A percentile compares a stretch with the other conserved stretches of the same genome.
phyloP scores from a whole-genome alignment of 352 stramenopile genomes.

The Elongisporangium senticosum region DNA sequence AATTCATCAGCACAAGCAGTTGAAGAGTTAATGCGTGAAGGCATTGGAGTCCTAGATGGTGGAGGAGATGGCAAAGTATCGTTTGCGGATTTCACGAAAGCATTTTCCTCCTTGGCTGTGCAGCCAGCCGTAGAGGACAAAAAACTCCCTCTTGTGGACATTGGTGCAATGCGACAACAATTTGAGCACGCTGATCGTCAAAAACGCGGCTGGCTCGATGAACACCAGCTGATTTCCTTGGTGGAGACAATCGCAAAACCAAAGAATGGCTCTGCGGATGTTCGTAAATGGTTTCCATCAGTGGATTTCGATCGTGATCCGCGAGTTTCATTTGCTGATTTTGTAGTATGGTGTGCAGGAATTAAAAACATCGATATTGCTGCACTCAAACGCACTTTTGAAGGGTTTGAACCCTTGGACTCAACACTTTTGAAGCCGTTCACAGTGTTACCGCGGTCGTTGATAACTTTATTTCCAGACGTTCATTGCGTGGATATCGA shows the following conservation, averaged over 20 bases:
- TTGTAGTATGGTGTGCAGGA: slow-evolving; percentile 55
- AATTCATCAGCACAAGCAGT: slow-evolving; percentile 26
- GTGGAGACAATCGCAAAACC: slow-evolving; percentile 2
- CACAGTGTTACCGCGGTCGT: slow-evolving; percentile 17
- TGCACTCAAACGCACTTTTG: slow-evolving; percentile 32
- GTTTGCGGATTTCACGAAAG: slow-evolving; percentile 50
- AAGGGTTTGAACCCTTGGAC: slow-evolving; percentile 25
- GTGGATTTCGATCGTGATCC: slow-evolving; percentile 25
- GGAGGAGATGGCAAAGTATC: slow-evolving; percentile 23
- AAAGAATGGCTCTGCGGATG: slow-evolving; percentile 6
- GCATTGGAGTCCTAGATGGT: slow-evolving; percentile 11
- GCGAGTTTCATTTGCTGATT: slow-evolving; percentile 52
- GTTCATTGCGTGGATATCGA: slow-evolving; percentile 18
- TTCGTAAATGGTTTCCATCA: slow-evolving; percentile 30
- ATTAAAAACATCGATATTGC: slow-evolving; percentile 28
- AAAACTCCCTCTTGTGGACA: slow-evolving; percentile 31
- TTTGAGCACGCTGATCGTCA: slow-evolving; percentile 32
- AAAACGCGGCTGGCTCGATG: slow-evolving; percentile 9
- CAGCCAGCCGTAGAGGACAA: slow-evolving; percentile 25
- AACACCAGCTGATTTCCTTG: background rate
- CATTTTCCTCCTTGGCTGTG: slow-evolving; percentile 48
- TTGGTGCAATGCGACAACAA: slow-evolving; percentile 26
- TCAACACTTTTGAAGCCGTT: slow-evolving; percentile 26
- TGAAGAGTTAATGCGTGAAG: slow-evolving; percentile 25
- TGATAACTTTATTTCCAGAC: slow-evolving; percentile 25